phyloP scores from a whole-genome alignment of 805 yeast species.

The Saccharomycopsis guyanensis region DNA sequence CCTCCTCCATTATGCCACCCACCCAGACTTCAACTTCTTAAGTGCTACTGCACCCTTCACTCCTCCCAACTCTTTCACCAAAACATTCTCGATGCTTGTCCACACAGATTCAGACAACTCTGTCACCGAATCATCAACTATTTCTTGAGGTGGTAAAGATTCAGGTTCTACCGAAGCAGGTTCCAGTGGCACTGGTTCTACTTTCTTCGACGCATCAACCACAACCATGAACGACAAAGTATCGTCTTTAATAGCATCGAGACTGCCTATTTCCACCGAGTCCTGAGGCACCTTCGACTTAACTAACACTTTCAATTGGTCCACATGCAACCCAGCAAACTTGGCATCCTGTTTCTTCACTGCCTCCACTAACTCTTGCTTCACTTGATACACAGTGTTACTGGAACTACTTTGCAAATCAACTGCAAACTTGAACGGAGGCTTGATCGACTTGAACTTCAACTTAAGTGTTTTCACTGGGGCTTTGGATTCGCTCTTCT shows the following conservation, averaged over 20 bases:
- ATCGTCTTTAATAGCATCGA: slow-evolving; percentile 5
- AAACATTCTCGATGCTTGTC: slow-evolving; percentile 5
- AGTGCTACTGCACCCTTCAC: slow-evolving; percentile 7
- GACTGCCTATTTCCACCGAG: slow-evolving; percentile 8
- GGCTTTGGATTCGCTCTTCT: background rate
- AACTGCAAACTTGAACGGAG: slow-evolving; percentile 16
- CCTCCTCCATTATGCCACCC: too few species aligned
- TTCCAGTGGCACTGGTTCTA: background rate
- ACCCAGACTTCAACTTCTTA: slow-evolving; percentile 16
- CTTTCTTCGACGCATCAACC: slow-evolving; percentile 2
- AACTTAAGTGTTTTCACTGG: background rate
- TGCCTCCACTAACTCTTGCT: slow-evolving; percentile 8
- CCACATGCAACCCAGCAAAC: background rate
- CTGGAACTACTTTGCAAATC: slow-evolving; percentile 6
- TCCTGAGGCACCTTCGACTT: slow-evolving; percentile 20
- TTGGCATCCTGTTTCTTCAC: slow-evolving; percentile 5
- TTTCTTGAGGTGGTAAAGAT: background rate
- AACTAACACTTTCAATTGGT: slow-evolving; percentile 17
- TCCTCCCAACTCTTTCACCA: slow-evolving; percentile 8
- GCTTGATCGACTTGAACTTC: slow-evolving; percentile 18
- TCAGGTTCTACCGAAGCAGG: background rate
- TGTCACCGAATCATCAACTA: background rate
- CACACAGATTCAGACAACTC: slow-evolving; percentile 8
- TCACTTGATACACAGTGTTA: slow-evolving; percentile 16
- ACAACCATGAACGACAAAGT: slow-evolving; percentile 13